Evolutionary conservation across 2,329 filamentous ascomycete species (phyloP).

Genomic region (Epichloe typhina): DNA sequence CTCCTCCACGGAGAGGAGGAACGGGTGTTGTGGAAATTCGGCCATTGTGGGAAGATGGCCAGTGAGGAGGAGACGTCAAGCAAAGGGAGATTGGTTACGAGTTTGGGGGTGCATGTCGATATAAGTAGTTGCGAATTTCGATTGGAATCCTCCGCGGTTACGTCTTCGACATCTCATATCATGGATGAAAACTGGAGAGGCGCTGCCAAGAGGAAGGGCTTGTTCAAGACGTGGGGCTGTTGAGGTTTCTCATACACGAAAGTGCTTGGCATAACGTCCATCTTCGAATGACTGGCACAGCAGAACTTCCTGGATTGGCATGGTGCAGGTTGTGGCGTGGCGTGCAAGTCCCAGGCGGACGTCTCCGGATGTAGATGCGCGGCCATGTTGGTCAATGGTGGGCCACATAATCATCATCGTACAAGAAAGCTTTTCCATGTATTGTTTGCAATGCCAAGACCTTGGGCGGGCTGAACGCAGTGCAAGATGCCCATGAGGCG

Average conservation of each 20-base stretch:
- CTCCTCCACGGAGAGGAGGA: conserved; percentile 46
- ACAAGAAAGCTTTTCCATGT: too few relatives aligned
- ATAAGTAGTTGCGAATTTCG: conserved; percentile 2
- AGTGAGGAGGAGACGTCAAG: not conserved
- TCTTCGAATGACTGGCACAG: not conserved
- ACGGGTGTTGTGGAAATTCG: conserved; percentile 42
- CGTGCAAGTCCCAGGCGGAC: not conserved
- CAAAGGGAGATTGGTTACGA: not conserved
- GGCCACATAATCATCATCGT: not conserved
- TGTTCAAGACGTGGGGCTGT: not conserved
- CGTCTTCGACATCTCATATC: not conserved
- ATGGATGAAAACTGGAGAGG: not conserved
- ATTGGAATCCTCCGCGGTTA: not conserved
- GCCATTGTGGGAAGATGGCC: conserved; percentile 15
- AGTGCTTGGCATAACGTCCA: not conserved
- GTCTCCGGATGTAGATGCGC: not conserved
- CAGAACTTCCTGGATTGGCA: not conserved
- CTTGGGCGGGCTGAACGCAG: not conserved
- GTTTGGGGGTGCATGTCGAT: not conserved
- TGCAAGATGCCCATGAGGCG: too few relatives aligned
- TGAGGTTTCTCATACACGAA: not conserved
- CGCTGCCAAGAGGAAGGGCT: conserved; percentile 1
- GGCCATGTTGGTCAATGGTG: not conserved
- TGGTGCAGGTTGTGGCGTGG: not conserved
- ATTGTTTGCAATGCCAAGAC: conserved; percentile 1